phyloP scores from a whole-genome alignment of 1,284 basidiomycete species.

The Taiwanofungus camphoratus region DNA sequence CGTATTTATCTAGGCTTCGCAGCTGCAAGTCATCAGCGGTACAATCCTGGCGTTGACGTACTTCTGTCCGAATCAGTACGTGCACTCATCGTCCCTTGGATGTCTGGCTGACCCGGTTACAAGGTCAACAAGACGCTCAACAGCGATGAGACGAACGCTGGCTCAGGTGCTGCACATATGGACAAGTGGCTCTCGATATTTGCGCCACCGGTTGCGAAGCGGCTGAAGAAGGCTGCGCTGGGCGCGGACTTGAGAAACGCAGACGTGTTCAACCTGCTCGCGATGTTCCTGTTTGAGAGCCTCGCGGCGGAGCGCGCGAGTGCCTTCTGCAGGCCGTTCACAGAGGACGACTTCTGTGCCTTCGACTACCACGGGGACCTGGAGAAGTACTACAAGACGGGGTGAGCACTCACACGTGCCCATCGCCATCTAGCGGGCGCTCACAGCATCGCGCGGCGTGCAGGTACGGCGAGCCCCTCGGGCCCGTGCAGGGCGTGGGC shows the following conservation, averaged over 20 bases:
- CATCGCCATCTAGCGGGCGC: background rate
- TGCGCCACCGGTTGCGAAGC: conserved; percentile 46
- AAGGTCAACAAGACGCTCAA: conserved; percentile 70
- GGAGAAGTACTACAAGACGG: conserved; percentile 73
- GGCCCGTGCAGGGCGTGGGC: conserved; percentile 73
- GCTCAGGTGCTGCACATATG: conserved; percentile 38
- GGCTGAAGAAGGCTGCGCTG: conserved; percentile 55
- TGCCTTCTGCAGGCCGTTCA: conserved; percentile 70
- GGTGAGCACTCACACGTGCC: conserved; percentile 36
- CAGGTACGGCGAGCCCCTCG: conserved; percentile 62
- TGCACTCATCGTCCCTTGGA: background rate
- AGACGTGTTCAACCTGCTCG: conserved; percentile 60
- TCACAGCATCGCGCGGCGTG: background rate
- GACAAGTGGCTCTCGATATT: conserved; percentile 52
- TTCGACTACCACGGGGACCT: conserved; percentile 74
- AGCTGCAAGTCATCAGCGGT: conserved; percentile 18
- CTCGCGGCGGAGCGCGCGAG: conserved; percentile 44
- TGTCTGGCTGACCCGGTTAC: background rate
- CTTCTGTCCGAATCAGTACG: conserved; percentile 41
- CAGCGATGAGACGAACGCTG: conserved; percentile 59
- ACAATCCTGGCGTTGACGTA: conserved; percentile 40
- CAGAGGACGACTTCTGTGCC: conserved; percentile 50
- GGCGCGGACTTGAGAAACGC: conserved; percentile 50
- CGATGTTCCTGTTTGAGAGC: conserved; percentile 76
- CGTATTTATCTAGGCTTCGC: conserved; percentile 48